A percentile compares a stretch with the other conserved stretches of the same genome.
phyloP scores from a whole-genome alignment of 2,329 filamentous ascomycete species.

The Colletotrichum sp. region DNA sequence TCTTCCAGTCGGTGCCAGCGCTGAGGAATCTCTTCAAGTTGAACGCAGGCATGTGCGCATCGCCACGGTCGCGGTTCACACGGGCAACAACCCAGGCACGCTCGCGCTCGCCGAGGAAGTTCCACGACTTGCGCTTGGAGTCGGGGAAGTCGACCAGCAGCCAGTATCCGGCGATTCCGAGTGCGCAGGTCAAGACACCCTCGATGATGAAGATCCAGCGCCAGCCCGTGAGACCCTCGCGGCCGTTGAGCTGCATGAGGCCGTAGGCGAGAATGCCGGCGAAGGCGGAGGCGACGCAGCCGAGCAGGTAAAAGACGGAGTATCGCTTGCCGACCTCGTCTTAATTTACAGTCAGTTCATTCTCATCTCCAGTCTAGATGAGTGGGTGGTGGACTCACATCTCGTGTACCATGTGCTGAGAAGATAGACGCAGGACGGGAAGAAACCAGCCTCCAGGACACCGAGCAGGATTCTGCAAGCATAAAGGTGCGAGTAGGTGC shows the following conservation, averaged over 20 bases:
- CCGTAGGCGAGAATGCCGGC: slow-evolving; percentile 74
- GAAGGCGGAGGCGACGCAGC: slow-evolving; percentile 69
- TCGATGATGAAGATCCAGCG: slow-evolving; percentile 70
- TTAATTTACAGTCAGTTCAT: slow-evolving; percentile 19
- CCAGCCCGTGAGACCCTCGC: slow-evolving; percentile 62
- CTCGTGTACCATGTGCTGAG: slow-evolving; percentile 77
- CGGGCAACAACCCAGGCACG: slow-evolving; percentile 56
- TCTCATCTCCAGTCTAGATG: background rate
- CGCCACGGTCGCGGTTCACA: slow-evolving; percentile 63
- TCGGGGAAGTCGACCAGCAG: slow-evolving; percentile 70
- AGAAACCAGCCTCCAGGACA: slow-evolving; percentile 73
- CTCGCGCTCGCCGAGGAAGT: slow-evolving; percentile 58
- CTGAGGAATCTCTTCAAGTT: slow-evolving; percentile 50
- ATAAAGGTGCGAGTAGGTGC: slow-evolving; percentile 55
- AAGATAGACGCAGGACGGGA: slow-evolving; percentile 73
- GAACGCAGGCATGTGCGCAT: slow-evolving; percentile 60
- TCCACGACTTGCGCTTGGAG: slow-evolving; percentile 53
- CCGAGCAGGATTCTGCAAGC: slow-evolving; percentile 65
- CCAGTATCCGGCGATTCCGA: slow-evolving; percentile 58
- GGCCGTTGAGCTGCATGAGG: slow-evolving; percentile 67
- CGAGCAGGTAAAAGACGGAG: slow-evolving; percentile 72
- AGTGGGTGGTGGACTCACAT: slow-evolving; percentile 46
- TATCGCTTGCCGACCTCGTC: slow-evolving; percentile 75
- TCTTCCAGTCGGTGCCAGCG: slow-evolving; percentile 56
- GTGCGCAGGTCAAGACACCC: slow-evolving; percentile 57